Evolutionary conservation across 139 green algal species (phyloP).

Genomic region (Zygnema cylindricum): DNA sequence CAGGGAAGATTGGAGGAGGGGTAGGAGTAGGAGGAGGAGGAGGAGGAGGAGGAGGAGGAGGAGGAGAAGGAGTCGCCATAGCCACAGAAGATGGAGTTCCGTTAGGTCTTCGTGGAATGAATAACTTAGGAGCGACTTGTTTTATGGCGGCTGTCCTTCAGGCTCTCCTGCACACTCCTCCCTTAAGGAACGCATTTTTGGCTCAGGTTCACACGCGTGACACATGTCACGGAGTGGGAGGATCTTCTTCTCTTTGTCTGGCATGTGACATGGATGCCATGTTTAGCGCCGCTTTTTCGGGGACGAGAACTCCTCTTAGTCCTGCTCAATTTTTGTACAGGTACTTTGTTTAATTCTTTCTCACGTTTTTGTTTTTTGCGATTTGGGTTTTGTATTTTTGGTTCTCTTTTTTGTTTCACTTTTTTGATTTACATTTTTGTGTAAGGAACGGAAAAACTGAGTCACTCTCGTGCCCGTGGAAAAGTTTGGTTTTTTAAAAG

Average conservation of each 20-base stretch:
- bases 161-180: conserved; percentile 80
- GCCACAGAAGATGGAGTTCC: conserved; percentile 56
- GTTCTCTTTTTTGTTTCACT: background rate
- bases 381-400: too few species aligned
- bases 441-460: too few species aligned
- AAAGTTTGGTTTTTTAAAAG: too few species aligned
- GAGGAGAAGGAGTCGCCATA: background rate
- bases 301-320: conserved; percentile 38
- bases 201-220: conserved; percentile 69
- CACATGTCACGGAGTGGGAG: conserved; percentile 17
- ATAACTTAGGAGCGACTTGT: conserved; percentile 96
- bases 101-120: conserved; percentile 81
- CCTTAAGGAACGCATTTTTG: conserved; percentile 79
- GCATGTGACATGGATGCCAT: conserved; percentile 76
- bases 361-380: too few species aligned
- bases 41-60: too few species aligned
- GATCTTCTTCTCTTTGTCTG: conserved; percentile 70
- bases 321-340: conserved; percentile 63
- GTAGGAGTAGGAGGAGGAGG: too few species aligned
- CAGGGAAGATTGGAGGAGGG: background rate
- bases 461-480: too few species aligned
- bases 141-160: conserved; percentile 96
- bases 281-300: conserved; percentile 55
- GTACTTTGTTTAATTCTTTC: too few species aligned
- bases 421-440: conserved; percentile 19